Evolutionary conservation across 2,329 filamentous ascomycete species (phyloP), one percentile per base, ranked within the genome.

Genomic region (Geosmithia putterillii): DNA sequence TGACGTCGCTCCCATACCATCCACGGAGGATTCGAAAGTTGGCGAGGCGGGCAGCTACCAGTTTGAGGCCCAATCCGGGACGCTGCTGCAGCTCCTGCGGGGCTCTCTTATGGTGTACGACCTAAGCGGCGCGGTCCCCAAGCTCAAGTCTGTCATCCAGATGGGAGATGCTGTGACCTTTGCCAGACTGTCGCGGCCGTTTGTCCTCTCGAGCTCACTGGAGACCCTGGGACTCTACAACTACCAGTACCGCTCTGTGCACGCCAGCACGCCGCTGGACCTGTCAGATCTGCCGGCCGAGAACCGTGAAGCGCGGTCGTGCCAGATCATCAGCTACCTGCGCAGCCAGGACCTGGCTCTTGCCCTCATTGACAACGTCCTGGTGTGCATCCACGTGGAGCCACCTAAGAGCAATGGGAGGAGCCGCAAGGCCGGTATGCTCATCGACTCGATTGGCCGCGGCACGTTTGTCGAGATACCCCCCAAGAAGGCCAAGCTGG

Each of bases 391-490:
- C 42, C 83, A 87, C 52, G 63, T 83, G n/a, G 76, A 82, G 53
- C 71, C 73, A 2, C 77, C 76, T 1, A 71, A 70, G 52, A 64
- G 62, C 39, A 67, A 73, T n/a, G 66, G 67, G 46, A 73, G 68
- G 48, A 73, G 75, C 58, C 67, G 73, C 34, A 72, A 72, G 35
- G 71, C 76, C 42, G 80, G 81, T 8, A 66, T 85, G 7, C 63
- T 89, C 21, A 81, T 85, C 28, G 83, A 89, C 54, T 83, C 83
- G 0, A 76, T 89, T 43, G 81, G 83, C 2, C 80, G 80, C 46
- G 83, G 81, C 3, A 63, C 67, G 1, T 59, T 61, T 10, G 52
- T 63, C 4, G 63, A 65, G 49, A 50, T 63, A 35, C 49, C 57
- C 17, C 42, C 54, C 6, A 64, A 65, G 47, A 61, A 54, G 40